Base-by-base conservation (phyloP, 208 protist genomes). In the Crithidia expoeki region DNA sequence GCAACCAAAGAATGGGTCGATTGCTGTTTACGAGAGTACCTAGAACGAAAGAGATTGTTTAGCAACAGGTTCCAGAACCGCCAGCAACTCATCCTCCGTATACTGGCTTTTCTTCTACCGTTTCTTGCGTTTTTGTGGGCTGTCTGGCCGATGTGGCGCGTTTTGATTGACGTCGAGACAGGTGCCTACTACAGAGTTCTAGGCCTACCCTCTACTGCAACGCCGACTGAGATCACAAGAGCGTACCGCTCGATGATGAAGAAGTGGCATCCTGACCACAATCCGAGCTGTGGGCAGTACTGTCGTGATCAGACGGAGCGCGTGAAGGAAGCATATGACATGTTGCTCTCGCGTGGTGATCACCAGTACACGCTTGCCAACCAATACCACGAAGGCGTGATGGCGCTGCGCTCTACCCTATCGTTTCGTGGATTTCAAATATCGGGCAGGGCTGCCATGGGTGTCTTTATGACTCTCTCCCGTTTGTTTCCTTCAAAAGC, bases 401-500 rank as follows among this genome's bases (percentile, higher is more conserved):
- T 79, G 51, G 74, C 91, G 55, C 65, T 96, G 36, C 80, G 88
- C 1, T 91, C 84, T 1, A 44, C 94, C 28, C 65, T 96, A 28
- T 86, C 86, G n/a, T 94, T 94, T 52, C 85, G 89, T 17, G 64
- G 89, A 2, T 93, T 93, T 62, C 59, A 72, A n/a, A 93, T 94
- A 32, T 83, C 87, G 5, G 77, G 75, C 40, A 71, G 79, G 65
- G 81, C 90, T 12, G 86, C 88, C 27, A 78, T 89, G 71, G 74
- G 83, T 40, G 50, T 92, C 17, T 85, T 81, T 63, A 73, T 79
- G 57, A 59, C 86, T 14, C 21, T 86, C 11, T 36, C 38, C 21
- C 55, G 53, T 0, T 9, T 79, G 12, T 47, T 65, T 30, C 63
- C 68, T 25, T 3, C 44, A 1, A 72, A 34, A 2, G 62, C 36